Percentiles rank a stretch among this genome's conserved stretches.
Evolutionary conservation across 2,329 filamentous ascomycete species (phyloP).

Genomic region (Xylaria sp.): DNA sequence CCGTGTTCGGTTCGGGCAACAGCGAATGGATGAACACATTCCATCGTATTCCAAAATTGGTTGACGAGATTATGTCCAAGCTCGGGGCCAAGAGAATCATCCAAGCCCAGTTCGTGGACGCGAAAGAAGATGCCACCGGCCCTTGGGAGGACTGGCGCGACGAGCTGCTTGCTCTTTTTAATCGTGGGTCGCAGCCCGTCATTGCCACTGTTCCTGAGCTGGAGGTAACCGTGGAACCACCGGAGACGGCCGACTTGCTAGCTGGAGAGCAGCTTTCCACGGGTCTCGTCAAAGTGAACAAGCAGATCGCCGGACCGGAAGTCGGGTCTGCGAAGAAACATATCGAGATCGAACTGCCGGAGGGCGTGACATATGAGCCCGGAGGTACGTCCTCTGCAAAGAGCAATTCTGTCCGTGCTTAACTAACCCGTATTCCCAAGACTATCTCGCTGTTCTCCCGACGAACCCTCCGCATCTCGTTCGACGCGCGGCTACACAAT

Average conservation of each 20-base stretch:
- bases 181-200: constrained; percentile 2
- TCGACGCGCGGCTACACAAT: constrained; percentile 20
- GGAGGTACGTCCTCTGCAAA: constrained; percentile 28
- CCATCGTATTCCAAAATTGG: constrained; percentile 72
- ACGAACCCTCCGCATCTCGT: constrained; percentile 31
- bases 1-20: constrained; percentile 66
- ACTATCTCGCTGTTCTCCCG: constrained; percentile 36
- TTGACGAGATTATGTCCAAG: constrained; percentile 64
- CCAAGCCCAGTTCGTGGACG: constrained; percentile 24
- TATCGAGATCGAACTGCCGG: constrained; percentile 32
- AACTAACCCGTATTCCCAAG: constrained; percentile 16
- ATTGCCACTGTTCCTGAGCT: constrained; percentile 16
- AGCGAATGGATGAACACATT: constrained; percentile 69
- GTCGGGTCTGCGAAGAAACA: constrained; percentile 34
- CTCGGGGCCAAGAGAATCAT: constrained; percentile 57
- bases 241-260: constrained; percentile 25
- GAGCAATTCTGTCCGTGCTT: neutral
- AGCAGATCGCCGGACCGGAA: constrained; percentile 26
- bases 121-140: constrained; percentile 31
- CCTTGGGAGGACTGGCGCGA: constrained; percentile 35
- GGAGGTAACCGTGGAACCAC: constrained; percentile 27
- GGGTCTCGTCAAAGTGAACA: constrained; percentile 30
- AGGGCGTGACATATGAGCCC: constrained; percentile 32
- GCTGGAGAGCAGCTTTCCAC: constrained; percentile 25
- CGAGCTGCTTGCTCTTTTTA: constrained; percentile 19